Evolutionary conservation across 176 grass and related monocot genomes (phyloP).

Genomic region (Hordeum vulgare): DNA sequence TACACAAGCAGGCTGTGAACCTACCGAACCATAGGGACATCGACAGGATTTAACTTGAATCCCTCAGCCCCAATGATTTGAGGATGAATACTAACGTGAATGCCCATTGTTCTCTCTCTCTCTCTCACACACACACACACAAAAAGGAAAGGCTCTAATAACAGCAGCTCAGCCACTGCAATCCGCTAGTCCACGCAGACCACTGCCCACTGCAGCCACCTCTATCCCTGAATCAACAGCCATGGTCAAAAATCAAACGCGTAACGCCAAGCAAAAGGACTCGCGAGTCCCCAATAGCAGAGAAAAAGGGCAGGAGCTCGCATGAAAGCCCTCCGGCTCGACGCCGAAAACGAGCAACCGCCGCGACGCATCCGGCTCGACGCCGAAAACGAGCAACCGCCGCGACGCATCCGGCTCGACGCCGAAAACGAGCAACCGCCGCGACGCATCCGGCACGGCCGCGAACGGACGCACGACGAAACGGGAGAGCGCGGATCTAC

Average conservation of each 20-base stretch:
- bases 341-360: not conserved
- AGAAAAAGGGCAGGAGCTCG: not conserved
- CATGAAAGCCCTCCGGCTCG: not conserved
- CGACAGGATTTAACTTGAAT: not conserved
- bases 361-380: too few relatives aligned
- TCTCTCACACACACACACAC: too few relatives aligned
- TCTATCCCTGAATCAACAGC: not conserved
- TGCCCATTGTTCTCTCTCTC: not conserved
- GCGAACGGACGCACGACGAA: not conserved
- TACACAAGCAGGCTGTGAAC: not conserved
- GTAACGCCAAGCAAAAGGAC: not conserved
- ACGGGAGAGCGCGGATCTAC: conserved; percentile 24
- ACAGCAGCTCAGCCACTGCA: not conserved
- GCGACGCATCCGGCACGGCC: not conserved
- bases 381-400: too few relatives aligned
- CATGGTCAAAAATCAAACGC: not conserved
- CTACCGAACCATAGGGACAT: not conserved
- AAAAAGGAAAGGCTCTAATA: not conserved
- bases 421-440: too few relatives aligned
- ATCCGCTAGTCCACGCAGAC: not conserved
- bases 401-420: too few relatives aligned
- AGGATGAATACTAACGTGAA: not conserved
- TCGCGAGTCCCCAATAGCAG: not conserved
- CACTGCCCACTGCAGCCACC: not conserved
- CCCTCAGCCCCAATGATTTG: not conserved